Percentiles rank a stretch among this genome's conserved stretches.
Conservation (phyloP, 2,329 filamentous ascomycete species). For the Penicillium olsonii region DNA sequence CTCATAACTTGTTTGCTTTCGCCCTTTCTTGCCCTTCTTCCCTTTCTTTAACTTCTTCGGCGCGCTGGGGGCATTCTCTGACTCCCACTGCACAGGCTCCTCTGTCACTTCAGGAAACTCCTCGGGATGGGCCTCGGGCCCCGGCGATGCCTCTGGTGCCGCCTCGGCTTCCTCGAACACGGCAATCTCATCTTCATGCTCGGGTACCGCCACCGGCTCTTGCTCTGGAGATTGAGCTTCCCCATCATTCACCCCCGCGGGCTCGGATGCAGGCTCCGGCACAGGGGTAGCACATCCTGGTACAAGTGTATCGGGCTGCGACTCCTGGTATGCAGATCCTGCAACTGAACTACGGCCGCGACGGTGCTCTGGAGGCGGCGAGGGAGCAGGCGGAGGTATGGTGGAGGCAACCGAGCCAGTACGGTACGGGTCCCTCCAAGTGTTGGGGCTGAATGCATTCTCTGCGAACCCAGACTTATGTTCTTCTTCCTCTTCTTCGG, state of each 20-base stretch:
- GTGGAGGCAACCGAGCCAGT: constrained; percentile 27
- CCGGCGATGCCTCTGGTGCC: neutral
- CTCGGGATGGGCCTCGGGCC: neutral
- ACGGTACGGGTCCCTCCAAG: constrained; percentile 21
- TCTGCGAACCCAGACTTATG: constrained; percentile 17
- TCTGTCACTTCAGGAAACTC: constrained; percentile 4
- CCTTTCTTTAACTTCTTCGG: constrained; percentile 10
- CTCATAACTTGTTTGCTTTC: constrained; percentile 1
- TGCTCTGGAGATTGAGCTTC: neutral
- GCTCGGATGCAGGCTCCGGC: neutral
- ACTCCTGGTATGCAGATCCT: neutral
- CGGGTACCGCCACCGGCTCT: neutral
- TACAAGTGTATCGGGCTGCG: neutral
- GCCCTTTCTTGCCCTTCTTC: constrained; percentile 32
- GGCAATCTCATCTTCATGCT: neutral
- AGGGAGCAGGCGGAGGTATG: constrained; percentile 34
- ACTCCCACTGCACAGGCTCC: neutral
- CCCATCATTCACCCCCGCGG: neutral
- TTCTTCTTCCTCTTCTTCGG: constrained; percentile 23
- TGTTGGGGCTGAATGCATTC: constrained; percentile 7
- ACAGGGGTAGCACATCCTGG: neutral
- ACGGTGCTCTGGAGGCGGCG: constrained; percentile 25
- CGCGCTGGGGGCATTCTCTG: neutral
- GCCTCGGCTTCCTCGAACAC: constrained; percentile 1
- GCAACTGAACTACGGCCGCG: neutral